Evolutionary conservation across 179 eudicot genomes (phyloP), one percentile per base, ranked within the genome.

Genomic region (Spinacia oleracea): DNA sequence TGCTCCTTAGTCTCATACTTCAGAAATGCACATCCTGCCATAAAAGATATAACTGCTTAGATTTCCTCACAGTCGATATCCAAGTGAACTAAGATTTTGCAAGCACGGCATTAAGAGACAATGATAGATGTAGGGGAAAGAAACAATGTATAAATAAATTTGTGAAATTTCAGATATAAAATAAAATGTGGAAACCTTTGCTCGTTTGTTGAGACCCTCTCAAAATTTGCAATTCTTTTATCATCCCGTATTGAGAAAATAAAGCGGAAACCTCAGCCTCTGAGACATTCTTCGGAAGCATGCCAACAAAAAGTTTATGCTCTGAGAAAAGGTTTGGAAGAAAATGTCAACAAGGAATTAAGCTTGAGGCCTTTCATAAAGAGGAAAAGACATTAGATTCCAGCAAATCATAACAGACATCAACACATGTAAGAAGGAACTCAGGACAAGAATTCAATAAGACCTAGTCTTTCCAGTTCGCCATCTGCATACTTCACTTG

Each of bases 401-500:
- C 32, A 14, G 62, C 70, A 32, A 59, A 64, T 32, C 55, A 80
- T 15, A 45, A 74, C 64, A 35, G 34, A 63, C 16, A 68, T 14
- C 55, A 75, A 75, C 38, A 38, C 25, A 73, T 23, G 65, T 73
- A 62, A 66, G 31, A 70, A 25, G 67, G 55, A 85, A 43, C 32
- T 70, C 38, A 6, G 23, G 68, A 79, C 42, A 72, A 55, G 79
- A 81, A 50, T 72, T 51, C 46, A 51, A 71, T 73, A 63, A 77
- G 45, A 96, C 99, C 99, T 86, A 96, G 89, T 77, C 98, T 92
- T 90, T 93, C 99, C 86, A 96, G 80, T 89, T 96, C 99, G 77
- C 99, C 99, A 85, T 96, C 99, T 62, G 99, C 99, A 87, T 96
- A 96, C 89, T 96, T 96, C 88, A 96, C 98, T 90, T 96, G 99